Evolutionary conservation across 2,329 filamentous ascomycete species (phyloP), one percentile per base, ranked within the genome.

Genomic region (Aspergillus luchuensis): DNA sequence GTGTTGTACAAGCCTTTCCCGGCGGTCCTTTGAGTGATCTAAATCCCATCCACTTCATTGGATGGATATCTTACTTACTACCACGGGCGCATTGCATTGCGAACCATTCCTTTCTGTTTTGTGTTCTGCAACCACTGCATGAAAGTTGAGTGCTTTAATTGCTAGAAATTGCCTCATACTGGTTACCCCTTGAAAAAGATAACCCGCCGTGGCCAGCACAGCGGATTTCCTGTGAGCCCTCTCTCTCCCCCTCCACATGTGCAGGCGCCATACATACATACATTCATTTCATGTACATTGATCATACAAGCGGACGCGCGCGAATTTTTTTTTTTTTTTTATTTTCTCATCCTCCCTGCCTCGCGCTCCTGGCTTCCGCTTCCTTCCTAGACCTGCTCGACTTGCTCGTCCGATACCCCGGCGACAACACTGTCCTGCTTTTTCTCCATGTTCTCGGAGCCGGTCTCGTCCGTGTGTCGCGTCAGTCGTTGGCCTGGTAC

Each of bases 381-480:
- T 23, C 21, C 28, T 33, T 33, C 30, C 28, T 63, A 63, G 15
- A 65, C 64, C 36, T 53, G 60, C 50, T 67, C 65, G 45, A 66
- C 54, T 25, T 67, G 61, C 33, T 66, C 65, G n/a, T 65, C 59
- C 3, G 53, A 38, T 19, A 30, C 13, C 54, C 53, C 10, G 28
- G 51, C 56, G 39, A 45, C 30, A 13, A 33, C 30, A 33, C 53
- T 21, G 23, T 30, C 23, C 28, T 47, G 15, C n/a, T 45, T 45
- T 47, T 64, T 60, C 45, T 59, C 61, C 21, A 15, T 10, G 6
- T 43, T 17, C 11, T 41, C 50, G 13, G 59, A 43, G 25, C 38
- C 49, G 8, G 41, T 43, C 4, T 36, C 50, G 15, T 36, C 60
- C 15, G 41, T 52, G 2, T 47, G 56, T 3, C 60, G 19, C 30